Evolutionary conservation across 306 rosid species (phyloP), one percentile per base, ranked within the genome.

Genomic region (Prinsepia uniflora): DNA sequence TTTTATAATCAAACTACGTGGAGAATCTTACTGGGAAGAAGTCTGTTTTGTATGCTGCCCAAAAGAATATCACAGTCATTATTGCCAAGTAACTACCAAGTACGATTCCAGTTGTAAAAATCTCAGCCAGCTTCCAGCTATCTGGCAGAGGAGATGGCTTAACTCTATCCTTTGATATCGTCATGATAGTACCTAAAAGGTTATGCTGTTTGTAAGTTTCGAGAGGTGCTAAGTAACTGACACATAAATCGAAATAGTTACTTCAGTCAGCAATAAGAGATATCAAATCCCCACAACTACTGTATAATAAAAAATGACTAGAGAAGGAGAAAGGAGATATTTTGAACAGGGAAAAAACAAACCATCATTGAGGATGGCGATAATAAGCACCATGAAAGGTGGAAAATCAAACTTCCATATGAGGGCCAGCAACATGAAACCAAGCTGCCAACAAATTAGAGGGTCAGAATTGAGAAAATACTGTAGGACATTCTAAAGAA

Each of bases 41-140:
- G 82, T 89, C 50, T 36, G 98, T 94, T 75, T 94, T 94, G 81
- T 84, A 94, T 46, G 98, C 96, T 44, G 85, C 96, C 97, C 97
- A 94, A 74, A 94, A 94, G 89, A 94, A 94, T 86, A 94, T 94
- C 18, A 94, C 98, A 10, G 98, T 94, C 95, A 94, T 94, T 91
- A 94, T 86, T 76, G 98, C 98, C 87, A 94, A 79, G 90, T 94
- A 94, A 81, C 92, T 84, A 61, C 98, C 98, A 1, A 94, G 98
- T 54, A 94, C 80, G 68, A 94, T 22, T 36, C 98, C 98, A 41
- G 98, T 94, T 45, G 98, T 81, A 78, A 94, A 94, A 82, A 94
- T 94, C 83, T 94, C 98, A 0, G 96, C 71, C 63, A 94, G 86
- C 81, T 94, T 94, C 98, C 98, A 94, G 85, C 97, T 94, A 89